Percentiles rank a stretch among this genome's conserved stretches.
Conservation (phyloP, 1,139 yeast genomes). For the Fermentozyma sake region DNA sequence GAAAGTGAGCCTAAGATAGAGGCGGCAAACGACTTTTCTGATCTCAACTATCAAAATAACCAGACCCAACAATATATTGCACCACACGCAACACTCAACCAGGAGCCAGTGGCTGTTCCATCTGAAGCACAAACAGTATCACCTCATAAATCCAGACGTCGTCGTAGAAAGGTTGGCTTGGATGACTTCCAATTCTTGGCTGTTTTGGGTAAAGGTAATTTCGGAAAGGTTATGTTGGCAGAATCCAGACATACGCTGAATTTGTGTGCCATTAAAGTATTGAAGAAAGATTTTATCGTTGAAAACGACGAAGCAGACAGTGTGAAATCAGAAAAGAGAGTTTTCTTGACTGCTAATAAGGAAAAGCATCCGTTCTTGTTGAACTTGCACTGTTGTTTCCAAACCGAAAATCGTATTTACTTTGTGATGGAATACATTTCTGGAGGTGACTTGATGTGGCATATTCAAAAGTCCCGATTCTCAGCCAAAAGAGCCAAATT, state of each 20-base stretch:
- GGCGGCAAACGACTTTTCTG: slow-evolving; percentile 15
- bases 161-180: slow-evolving; percentile 74
- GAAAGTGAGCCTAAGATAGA: slow-evolving; percentile 6
- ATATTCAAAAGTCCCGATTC: slow-evolving; percentile 87
- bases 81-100: slow-evolving; percentile 9
- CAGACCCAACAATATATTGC: slow-evolving; percentile 14
- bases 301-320: slow-evolving; percentile 96
- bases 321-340: slow-evolving; percentile 89
- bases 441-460: slow-evolving; percentile 99
- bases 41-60: slow-evolving; percentile 30
- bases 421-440: slow-evolving; percentile 97
- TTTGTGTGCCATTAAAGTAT: slow-evolving; percentile 89
- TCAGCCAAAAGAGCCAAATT: slow-evolving; percentile 91
- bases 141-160: slow-evolving; percentile 28
- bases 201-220: slow-evolving; percentile 94
- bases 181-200: slow-evolving; percentile 94
- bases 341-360: slow-evolving; percentile 82
- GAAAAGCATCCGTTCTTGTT: slow-evolving; percentile 91
- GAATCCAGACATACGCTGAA: slow-evolving; percentile 77
- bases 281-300: slow-evolving; percentile 90
- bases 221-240: slow-evolving; percentile 96
- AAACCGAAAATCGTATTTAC: slow-evolving; percentile 93
- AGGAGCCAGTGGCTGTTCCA: slow-evolving; percentile 1
- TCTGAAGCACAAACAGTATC: slow-evolving; percentile 4
- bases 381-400: slow-evolving; percentile 92